These are phyloP conservation scores for Penicillium psychrosexuale DNA, from an alignment of 2,329 filamentous ascomycete species.

Conservation along the genomic window DNA sequence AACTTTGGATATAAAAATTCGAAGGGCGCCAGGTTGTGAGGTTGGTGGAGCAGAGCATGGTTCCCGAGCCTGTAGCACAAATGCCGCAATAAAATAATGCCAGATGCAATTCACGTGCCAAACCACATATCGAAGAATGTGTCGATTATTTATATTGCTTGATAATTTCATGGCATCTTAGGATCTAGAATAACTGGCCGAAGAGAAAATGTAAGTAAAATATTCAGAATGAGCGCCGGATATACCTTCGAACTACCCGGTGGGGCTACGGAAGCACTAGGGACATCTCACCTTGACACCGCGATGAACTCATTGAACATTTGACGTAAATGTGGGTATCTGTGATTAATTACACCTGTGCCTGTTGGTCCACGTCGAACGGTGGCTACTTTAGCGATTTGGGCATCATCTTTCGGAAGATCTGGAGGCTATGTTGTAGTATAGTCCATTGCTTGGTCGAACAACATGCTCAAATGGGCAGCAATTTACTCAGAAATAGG, in stretches of 20 bases:
- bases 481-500: background rate
- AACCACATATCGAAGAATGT: background rate
- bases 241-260: background rate
- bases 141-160: background rate
- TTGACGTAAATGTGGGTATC: background rate
- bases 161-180: background rate
- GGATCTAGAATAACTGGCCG: background rate
- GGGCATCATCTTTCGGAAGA: background rate
- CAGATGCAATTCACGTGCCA: background rate
- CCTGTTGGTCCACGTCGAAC: background rate
- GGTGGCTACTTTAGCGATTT: background rate
- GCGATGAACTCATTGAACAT: background rate
- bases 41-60: background rate
- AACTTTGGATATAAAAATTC: background rate
- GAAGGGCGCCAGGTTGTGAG: background rate
- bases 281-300: background rate
- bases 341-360: background rate
- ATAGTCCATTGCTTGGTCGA: background rate
- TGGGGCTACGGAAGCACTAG: background rate
- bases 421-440: background rate
- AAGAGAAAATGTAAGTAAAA: no score
- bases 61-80: slow-evolving; percentile 6
- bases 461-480: background rate
- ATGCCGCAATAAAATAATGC: background rate
- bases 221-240: background rate